phyloP scores from a whole-genome alignment of 805 yeast species.

The Candida vaughaniae region DNA sequence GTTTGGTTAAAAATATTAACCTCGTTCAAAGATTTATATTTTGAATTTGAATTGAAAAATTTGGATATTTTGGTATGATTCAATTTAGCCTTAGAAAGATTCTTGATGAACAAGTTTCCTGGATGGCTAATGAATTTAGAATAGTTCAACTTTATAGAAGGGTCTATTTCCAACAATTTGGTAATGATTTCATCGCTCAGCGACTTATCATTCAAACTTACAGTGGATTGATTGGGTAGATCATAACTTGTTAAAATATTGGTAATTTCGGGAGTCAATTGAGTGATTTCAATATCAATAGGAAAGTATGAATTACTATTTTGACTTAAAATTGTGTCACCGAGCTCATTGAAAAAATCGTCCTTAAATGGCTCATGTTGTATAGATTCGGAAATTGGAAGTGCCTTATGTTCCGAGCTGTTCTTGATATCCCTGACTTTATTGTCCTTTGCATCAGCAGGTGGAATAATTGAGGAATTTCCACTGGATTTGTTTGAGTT shows the following conservation, averaged over 20 bases:
- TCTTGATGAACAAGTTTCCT: slow-evolving; percentile 56
- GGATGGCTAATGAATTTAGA: slow-evolving; percentile 48
- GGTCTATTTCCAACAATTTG: slow-evolving; percentile 10
- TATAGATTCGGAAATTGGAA: no score
- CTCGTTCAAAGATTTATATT: slow-evolving; percentile 19
- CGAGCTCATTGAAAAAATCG: slow-evolving; percentile 3
- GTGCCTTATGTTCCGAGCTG: no score
- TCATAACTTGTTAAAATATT: background rate
- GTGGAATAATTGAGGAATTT: no score
- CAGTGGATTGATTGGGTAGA: background rate
- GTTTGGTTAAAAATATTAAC: slow-evolving; percentile 21
- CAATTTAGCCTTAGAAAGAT: slow-evolving; percentile 33
- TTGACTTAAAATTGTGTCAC: slow-evolving; percentile 7
- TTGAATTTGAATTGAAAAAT: slow-evolving; percentile 19
- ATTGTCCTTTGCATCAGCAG: no score
- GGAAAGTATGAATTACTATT: slow-evolving; percentile 7
- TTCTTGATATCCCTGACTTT: no score
- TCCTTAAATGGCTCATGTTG: no score
- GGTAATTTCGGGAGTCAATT: background rate
- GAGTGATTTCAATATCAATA: slow-evolving; percentile 1
- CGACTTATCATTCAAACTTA: slow-evolving; percentile 4
- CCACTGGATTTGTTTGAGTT: no score
- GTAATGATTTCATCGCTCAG: slow-evolving; percentile 13
- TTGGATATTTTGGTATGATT: slow-evolving; percentile 32
- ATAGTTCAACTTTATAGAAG: slow-evolving; percentile 22